A percentile compares a stretch with the other conserved stretches of the same genome.
Evolutionary conservation across 2,329 filamentous ascomycete genomes (phyloP).

Genomic region (Pyrenochaeta sp.): DNA sequence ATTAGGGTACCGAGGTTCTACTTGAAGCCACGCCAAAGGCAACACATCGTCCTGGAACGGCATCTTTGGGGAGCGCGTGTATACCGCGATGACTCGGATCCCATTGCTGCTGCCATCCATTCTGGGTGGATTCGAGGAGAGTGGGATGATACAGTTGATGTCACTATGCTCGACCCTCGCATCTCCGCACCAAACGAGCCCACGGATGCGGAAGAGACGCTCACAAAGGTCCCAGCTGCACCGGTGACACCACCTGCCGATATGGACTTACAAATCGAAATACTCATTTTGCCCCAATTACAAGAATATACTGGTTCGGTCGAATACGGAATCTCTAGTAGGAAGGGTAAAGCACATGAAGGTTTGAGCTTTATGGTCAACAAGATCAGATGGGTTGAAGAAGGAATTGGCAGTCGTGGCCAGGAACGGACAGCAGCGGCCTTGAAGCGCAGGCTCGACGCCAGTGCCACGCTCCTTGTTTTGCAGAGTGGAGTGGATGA

Average conservation of each 20-base stretch:
- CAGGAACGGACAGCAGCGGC: slow-evolving; percentile 50
- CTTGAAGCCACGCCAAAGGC: slow-evolving; percentile 72
- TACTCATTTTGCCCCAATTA: slow-evolving; percentile 82
- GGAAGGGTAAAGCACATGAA: slow-evolving; percentile 83
- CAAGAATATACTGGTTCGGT: slow-evolving; percentile 78
- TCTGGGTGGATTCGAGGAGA: slow-evolving; percentile 90
- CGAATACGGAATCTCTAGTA: slow-evolving; percentile 81
- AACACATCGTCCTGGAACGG: slow-evolving; percentile 82
- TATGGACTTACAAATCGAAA: slow-evolving; percentile 85
- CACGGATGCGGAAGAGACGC: slow-evolving; percentile 54
- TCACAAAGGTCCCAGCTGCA: slow-evolving; percentile 52
- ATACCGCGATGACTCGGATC: slow-evolving; percentile 95
- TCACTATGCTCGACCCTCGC: slow-evolving; percentile 68
- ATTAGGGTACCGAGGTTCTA: slow-evolving; percentile 85
- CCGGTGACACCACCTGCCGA: slow-evolving; percentile 71
- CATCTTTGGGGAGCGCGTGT: slow-evolving; percentile 93
- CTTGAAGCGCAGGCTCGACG: slow-evolving; percentile 48
- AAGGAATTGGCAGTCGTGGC: slow-evolving; percentile 60
- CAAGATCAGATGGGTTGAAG: slow-evolving; percentile 84
- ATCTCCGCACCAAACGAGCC: slow-evolving; percentile 56
- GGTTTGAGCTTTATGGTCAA: slow-evolving; percentile 89
- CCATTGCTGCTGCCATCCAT: slow-evolving; percentile 91
- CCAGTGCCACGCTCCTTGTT: slow-evolving; percentile 45
- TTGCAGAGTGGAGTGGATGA: slow-evolving; percentile 41
- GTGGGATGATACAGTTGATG: slow-evolving; percentile 81